Base-by-base conservation (phyloP, 257 asterid genomes). In the Nicotiana sylvestris region DNA sequence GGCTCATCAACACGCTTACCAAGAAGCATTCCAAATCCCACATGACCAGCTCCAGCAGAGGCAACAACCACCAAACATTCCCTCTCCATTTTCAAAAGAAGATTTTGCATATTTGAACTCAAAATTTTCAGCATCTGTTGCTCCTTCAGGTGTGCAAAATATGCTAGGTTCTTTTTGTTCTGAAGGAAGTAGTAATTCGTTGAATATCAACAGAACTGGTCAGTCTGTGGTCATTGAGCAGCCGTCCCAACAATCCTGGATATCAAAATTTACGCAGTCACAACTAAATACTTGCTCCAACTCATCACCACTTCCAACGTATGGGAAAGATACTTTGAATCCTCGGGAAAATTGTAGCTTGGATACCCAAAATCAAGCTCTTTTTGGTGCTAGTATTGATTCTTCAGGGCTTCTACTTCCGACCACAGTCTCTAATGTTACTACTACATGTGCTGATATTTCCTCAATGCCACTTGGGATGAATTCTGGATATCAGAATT, bases 371-470 rank as follows among this genome's bases (percentile, higher is more conserved):
- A 92, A 81, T 89, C 99, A 87, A 57, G 88, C 87, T 68, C 88
- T 93, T 81, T 93, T 88, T 72, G 93, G 97, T 68, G 81, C 89
- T 60, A 91, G 83, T 86, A 81, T 90, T 1, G 97, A 93, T 85
- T 87, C 98, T 65, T 87, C 97, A 13, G 92, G 90, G 55, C 95
- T 94, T 66, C 87, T 88, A 84, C 91, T 94, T 29, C 98, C 96
- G 58, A 92, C 92, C 62, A 92, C 91, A 6, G 90, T 94, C 79
- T 86, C 97, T 25, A 81, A 72, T 86, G 88, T 87, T 29, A 91
- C 77, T 67, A 86, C 90, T 68, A 84, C 98, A 66, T 87, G 97
- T 81, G 86, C 89, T 77, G 95, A 90, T 65, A 85, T 91, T 88
- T 85, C 97, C 81, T 87, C 94, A 13, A 82, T 87, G 91, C 92